Evolutionary conservation across 345 rosid species (phyloP).

Genomic region (Turritis glabra): DNA sequence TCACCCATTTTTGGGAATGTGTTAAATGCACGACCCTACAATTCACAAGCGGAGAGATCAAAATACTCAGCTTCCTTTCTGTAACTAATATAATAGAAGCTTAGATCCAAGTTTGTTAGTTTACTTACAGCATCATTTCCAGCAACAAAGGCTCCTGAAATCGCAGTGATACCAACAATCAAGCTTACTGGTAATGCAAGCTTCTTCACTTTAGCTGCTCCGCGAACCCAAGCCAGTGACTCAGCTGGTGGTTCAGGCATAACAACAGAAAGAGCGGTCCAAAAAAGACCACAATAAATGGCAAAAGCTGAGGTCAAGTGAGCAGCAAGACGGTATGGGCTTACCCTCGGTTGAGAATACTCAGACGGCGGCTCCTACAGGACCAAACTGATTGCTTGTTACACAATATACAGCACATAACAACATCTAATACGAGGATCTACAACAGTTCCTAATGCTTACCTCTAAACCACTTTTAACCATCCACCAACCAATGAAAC

Average conservation of each 20-base stretch:
- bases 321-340: constrained; percentile 94
- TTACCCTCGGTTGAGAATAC: constrained; percentile 83
- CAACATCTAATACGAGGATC: too few relatives aligned
- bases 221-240: constrained; percentile 75
- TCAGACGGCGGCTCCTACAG: constrained; percentile 87
- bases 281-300: constrained; percentile 84
- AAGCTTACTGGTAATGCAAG: constrained; percentile 80
- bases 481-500: constrained; percentile 99
- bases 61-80: background rate
- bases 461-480: constrained; percentile 99
- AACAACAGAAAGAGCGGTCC: constrained; percentile 91
- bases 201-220: constrained; percentile 85
- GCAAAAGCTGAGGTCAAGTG: constrained; percentile 94
- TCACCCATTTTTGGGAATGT: constrained; percentile 97
- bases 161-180: constrained; percentile 79
- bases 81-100: background rate
- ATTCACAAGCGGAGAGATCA: constrained; percentile 9
- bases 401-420: too few relatives aligned
- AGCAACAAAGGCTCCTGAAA: constrained; percentile 96
- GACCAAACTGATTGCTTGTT: constrained; percentile 24
- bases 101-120: background rate
- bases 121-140: constrained; percentile 92
- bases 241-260: constrained; percentile 98
- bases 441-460: constrained; percentile 24
- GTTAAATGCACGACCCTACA: constrained; percentile 82